These are phyloP conservation scores for Linnemannia exigua DNA, from an alignment of 192 early-diverging fungal species.

Conservation along the genomic window DNA sequence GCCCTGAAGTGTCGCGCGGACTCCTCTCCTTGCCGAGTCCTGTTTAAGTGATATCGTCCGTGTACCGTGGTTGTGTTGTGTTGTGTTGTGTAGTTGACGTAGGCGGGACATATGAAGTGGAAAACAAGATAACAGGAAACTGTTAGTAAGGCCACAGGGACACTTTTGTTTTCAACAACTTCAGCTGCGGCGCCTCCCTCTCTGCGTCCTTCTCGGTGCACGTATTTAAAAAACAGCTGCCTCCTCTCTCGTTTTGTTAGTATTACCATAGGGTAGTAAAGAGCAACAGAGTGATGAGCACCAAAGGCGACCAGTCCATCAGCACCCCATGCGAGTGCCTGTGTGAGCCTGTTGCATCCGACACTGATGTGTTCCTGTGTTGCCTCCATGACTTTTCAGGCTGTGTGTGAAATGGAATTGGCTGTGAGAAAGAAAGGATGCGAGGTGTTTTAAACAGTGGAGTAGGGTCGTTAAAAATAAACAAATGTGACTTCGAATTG, in stretches of 20 bases:
- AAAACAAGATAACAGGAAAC: background rate
- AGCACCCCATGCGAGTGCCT: conserved; percentile 72
- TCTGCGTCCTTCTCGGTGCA: no score
- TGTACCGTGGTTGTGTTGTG: background rate
- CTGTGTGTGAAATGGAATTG: background rate
- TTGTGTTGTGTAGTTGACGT: background rate
- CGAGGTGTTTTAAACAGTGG: no score
- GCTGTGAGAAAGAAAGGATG: background rate
- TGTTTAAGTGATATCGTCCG: conserved; percentile 22
- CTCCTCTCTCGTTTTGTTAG: background rate
- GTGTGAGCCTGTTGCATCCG: conserved; percentile 76
- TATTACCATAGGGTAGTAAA: conserved; percentile 79
- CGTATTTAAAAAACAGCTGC: background rate
- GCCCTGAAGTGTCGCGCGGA: conserved; percentile 75
- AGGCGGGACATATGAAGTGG: background rate
- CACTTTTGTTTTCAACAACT: no score
- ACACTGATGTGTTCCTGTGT: conserved; percentile 71
- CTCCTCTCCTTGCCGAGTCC: conserved; percentile 62
- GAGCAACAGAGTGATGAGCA: conserved; percentile 76
- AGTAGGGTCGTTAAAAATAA: no score
- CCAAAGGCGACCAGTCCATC: conserved; percentile 79
- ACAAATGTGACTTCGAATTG: no score
- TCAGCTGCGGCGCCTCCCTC: no score
- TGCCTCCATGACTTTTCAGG: conserved; percentile 36
- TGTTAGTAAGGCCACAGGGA: background rate